A percentile compares a stretch with the other conserved stretches of the same genome.
phyloP scores from a whole-genome alignment of 495 filamentous ascomycete species.

The Daldinia caldariorum region DNA sequence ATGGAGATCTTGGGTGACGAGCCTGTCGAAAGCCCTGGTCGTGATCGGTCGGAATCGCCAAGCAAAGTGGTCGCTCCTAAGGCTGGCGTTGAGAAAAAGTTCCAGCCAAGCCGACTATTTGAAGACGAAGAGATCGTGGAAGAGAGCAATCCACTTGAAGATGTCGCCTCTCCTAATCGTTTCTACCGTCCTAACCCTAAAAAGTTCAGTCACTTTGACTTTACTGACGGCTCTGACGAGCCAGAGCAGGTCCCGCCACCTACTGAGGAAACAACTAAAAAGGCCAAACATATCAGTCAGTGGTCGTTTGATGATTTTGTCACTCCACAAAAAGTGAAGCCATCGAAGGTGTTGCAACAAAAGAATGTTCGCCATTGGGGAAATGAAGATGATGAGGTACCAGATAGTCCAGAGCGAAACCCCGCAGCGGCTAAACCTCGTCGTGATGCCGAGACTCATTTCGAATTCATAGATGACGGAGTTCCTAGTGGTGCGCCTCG shows the following conservation, averaged over 20 bases:
- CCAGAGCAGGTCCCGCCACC: constrained; percentile 50
- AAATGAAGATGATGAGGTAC: constrained; percentile 71
- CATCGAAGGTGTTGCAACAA: constrained; percentile 56
- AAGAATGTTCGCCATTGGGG: constrained; percentile 74
- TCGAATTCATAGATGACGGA: constrained; percentile 70
- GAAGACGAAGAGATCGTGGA: constrained; percentile 63
- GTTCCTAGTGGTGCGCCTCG: constrained; percentile 44
- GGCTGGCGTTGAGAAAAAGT: constrained; percentile 74
- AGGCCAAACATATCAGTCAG: constrained; percentile 71
- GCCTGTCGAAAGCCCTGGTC: constrained; percentile 54
- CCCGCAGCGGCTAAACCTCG: constrained; percentile 71
- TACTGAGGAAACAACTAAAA: constrained; percentile 52
- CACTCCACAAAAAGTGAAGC: constrained; percentile 75
- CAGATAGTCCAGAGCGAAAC: constrained; percentile 65
- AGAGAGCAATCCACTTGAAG: constrained; percentile 52
- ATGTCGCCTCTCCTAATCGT: constrained; percentile 51
- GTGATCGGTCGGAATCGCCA: constrained; percentile 54
- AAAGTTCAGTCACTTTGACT: constrained; percentile 89
- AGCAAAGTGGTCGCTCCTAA: constrained; percentile 67
- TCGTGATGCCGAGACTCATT: constrained; percentile 81
- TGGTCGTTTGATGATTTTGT: constrained; percentile 90
- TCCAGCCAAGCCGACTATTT: constrained; percentile 74
- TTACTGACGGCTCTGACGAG: constrained; percentile 71
- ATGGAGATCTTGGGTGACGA: constrained; percentile 62
- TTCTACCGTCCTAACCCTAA: constrained; percentile 70